Base-by-base conservation (phyloP, 768 basidiomycete species). In the Lanmaoa pseudosensibilis region DNA sequence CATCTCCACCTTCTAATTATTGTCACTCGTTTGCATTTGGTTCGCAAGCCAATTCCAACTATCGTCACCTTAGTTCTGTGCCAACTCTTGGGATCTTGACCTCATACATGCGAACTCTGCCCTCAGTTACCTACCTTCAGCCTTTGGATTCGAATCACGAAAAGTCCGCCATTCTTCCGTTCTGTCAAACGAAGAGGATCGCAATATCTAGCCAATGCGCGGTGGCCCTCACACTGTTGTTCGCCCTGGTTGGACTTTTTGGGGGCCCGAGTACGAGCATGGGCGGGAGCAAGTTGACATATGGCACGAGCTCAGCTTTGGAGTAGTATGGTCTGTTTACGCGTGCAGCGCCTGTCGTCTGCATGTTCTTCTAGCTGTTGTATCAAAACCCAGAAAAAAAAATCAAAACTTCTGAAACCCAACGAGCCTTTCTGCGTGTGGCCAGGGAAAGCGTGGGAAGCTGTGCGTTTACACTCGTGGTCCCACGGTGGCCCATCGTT, bases 301-400 rank as follows among this genome's bases (percentile, higher is more conserved):
- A 56, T 50, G 54, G 50, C 44, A 43, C 21, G 55, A 51, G 55
- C 44, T 57, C 30, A 37, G 39, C 32, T 59, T 59, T 32, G 50
- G 39, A 44, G 50, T 49, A 46, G 40, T 21, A 19, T 54, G 25
- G 46, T 53, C 51, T 50, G 32, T 56, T 58, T 50, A n/a, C 34
- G 33, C 16, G 41, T 53, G 44, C 15, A 21, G 51, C 33, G 41
- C 44, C 11, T 50, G 48, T 50, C n/a, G 48, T 60, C 33, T 43
- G 15, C 41, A 33, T 37, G 50, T 60, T 38, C 0, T 51, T 44
- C 32, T 60, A 36, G 21, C 30, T 43, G 50, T 60, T 30, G 56
- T 54, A 57, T 46, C 15, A 54, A 47, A 57, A 57, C 38, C 50
- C 33, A 57, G n/a, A 94, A 57, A 57, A 53, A 54, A 1, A 18